phyloP scores from a whole-genome alignment of 2,329 filamentous ascomycete species.

The Plenodomus tracheiphilus region DNA sequence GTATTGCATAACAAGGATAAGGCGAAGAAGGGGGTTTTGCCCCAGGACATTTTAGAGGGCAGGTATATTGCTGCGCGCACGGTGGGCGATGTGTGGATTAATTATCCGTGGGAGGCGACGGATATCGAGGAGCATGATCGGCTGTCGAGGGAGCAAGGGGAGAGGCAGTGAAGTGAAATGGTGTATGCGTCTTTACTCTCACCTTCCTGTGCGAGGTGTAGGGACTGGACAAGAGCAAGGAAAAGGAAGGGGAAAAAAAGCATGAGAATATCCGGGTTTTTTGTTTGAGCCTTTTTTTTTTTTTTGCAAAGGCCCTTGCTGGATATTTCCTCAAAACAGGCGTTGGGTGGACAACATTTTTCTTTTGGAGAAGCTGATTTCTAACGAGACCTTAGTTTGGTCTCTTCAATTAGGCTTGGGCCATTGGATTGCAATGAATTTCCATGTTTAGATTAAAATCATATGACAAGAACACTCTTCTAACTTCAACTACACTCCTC shows the following conservation, averaged over 20 bases:
- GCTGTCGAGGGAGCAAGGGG: constrained; percentile 57
- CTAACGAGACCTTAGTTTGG: too few relatives aligned
- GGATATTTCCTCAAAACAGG: background rate
- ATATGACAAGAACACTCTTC: too few relatives aligned
- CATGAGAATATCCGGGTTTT: background rate
- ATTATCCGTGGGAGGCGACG: constrained; percentile 97
- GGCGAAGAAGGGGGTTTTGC: constrained; percentile 85
- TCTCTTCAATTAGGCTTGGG: too few relatives aligned
- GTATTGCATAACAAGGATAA: constrained; percentile 99
- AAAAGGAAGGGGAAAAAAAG: background rate
- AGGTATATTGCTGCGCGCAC: constrained; percentile 86
- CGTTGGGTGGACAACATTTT: background rate
- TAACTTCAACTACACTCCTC: too few relatives aligned
- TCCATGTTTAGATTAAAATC: too few relatives aligned
- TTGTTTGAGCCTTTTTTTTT: too few relatives aligned
- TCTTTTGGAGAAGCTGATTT: background rate
- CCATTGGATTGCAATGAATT: background rate
- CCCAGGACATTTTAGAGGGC: constrained; percentile 73
- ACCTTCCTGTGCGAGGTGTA: too few relatives aligned
- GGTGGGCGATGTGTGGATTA: constrained; percentile 95
- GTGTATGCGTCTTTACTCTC: too few relatives aligned
- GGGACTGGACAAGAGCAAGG: too few relatives aligned
- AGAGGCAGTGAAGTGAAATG: too few relatives aligned
- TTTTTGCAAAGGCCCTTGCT: background rate
- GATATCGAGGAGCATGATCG: constrained; percentile 93